Evolutionary conservation across 352 stramenopile genomes (phyloP), one percentile per base, ranked within the genome.

Genomic region (Thalassiosira ordinaria): DNA sequence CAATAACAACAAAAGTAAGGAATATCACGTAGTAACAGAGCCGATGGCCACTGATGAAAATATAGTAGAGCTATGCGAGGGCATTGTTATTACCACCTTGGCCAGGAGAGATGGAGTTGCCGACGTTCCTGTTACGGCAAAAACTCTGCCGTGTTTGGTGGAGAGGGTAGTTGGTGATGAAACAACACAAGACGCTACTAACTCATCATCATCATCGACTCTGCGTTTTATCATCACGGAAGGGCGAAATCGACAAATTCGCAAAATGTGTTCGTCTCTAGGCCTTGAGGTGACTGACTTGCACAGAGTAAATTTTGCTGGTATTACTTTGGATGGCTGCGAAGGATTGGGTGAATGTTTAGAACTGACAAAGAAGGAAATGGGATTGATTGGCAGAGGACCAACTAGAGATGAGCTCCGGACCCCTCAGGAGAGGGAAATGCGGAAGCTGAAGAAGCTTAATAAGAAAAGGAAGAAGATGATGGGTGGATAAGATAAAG

Each of bases 281-380:
- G 33, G 33, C 33, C 33, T 41, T 5, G 33, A 41, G 11, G 33
- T 41, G 33, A 41, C 33, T 5, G 5, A 5, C 11, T 56, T 73
- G 33, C 64, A 73, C 53, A 18, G 64, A 44, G 27, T 37, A 18
- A 9, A 41, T 9, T 73, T 73, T 64, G 53, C 53, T 46, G 47
- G 26, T 16, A 71, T 71, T 22, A 56, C 26, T 14, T 41, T 71
- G 29, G 47, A 61, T 22, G 39, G 39, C 14, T 52, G 57, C n/a
- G 20, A 52, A n/a, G 41, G 62, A 16, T n/a, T 27, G 20, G 62
- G 62, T 8, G 62, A 71, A 52, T 71, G 46, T 46, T n/a, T 52
- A 37, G 26, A 53, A 37, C 29, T 71, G 1, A 37, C 11, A 24
- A 20, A 52, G 31, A 22, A 61, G 49, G 62, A 71, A 20, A 71